These are phyloP conservation scores for Articulospora tetracladia DNA, from an alignment of 495 filamentous ascomycete species.

Conservation along the genomic window DNA sequence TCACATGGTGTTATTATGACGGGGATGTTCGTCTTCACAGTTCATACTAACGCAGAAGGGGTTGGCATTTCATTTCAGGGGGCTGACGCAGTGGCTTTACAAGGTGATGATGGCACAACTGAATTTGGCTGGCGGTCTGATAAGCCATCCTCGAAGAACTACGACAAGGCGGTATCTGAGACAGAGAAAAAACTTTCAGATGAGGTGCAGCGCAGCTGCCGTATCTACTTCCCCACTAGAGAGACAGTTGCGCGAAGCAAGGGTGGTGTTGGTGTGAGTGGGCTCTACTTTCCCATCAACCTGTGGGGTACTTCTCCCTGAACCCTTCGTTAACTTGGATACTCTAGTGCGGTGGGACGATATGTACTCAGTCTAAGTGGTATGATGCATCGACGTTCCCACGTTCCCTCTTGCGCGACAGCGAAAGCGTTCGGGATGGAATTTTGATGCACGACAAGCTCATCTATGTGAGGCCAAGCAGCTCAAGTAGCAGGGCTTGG, in stretches of 20 bases:
- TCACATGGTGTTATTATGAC: no score
- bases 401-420: constrained; percentile 65
- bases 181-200: constrained; percentile 30
- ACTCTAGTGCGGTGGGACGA: constrained; percentile 62
- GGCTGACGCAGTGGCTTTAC: constrained; percentile 5
- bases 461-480: constrained; percentile 55
- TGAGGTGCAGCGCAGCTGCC: constrained; percentile 49
- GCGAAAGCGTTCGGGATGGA: constrained; percentile 58
- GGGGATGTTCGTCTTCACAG: no score
- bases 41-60: no score
- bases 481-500: constrained; percentile 44
- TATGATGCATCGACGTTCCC: constrained; percentile 68
- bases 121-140: constrained; percentile 48
- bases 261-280: constrained; percentile 46
- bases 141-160: constrained; percentile 20
- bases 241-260: constrained; percentile 64
- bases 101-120: constrained; percentile 49
- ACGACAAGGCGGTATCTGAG: neutral
- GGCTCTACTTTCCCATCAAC: neutral
- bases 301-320: neutral
- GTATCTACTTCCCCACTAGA: constrained; percentile 79
- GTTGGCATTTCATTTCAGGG: no score
- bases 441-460: constrained; percentile 91
- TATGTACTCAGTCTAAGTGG: constrained; percentile 70
- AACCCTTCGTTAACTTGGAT: neutral